Base-by-base conservation (phyloP, 1,284 basidiomycete species). In the Apiotrichum montevideense region DNA sequence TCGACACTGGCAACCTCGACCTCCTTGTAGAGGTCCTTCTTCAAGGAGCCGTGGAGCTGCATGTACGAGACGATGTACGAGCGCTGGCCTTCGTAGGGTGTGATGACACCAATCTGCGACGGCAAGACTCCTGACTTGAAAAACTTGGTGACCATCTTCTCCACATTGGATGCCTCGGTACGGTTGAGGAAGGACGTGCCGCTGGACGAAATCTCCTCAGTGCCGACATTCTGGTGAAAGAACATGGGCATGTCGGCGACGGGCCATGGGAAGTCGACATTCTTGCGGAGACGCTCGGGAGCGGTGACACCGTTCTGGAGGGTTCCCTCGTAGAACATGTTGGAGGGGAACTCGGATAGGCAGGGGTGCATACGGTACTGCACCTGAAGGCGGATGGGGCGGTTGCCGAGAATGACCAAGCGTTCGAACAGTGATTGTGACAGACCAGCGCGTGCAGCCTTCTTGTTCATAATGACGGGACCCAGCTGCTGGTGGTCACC, bases 351-450 rank as follows among this genome's bases (percentile, higher is more conserved):
- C 77, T 98, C 94, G 49, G 96, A 98, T 48, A 98, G 81, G 76
- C 95, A 98, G 13, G 96, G 96, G 74, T 98, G 96, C 96, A 98
- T 98, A 75, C 96, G 94, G 73, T 99, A 99, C 78, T 99, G 96
- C 46, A 99, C 96, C 79, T 98, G 93, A 39, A 99, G 83, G 61
- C 96, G 92, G 69, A 98, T 98, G 21, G 96, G 96, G 32, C 92
- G 85, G 76, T 98, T 98, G 48, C 88, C 87, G 55, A 98, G 86
- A 51, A 97, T 83, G 63, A 98, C 93, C 51, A 99, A 85, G 40
- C 96, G 88, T 76, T 99, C 96, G 70, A 99, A 98, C 29, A 99
- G 85, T 1, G 94, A 98, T 73, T 98, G 94, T 0, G 93, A 97
- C 45, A 98, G 82, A 35, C 96, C 96, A 0, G 96, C 96, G 13